Evolutionary conservation across 2,329 filamentous ascomycete genomes (phyloP), one percentile per base, ranked within the genome.

Genomic region (Xylaria sp.): DNA sequence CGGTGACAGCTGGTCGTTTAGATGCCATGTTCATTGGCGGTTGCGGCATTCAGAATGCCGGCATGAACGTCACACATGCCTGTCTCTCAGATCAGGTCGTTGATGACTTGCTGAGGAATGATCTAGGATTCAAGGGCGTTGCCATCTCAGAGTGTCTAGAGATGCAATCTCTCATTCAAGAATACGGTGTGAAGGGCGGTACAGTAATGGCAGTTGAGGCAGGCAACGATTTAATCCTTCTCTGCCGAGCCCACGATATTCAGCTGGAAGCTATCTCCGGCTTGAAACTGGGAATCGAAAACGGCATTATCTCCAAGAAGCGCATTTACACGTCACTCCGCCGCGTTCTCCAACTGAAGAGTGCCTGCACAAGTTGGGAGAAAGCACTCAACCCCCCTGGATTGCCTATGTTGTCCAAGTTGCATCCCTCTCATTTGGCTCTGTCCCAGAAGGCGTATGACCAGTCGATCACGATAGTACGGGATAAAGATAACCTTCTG

Each of bases 141-240:
- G 92, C 94, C 23, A 91, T 97, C 54, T 97, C 92, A 0, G 93
- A 97, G 71, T 97, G 93, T 66, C 77, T 97, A 6, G 93, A 97
- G 72, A 97, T 97, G 93, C 92, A 97, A 70, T 92, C 92, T 0
- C 82, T 97, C 7, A 94, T 91, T 65, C 91, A 96, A 70, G 95
- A 97, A 68, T 94, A 97, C 54, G 93, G 93, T n/a, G 92, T 99
- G 16, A 92, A 93, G 66, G 93, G 94, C 47, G 94, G 94, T 10
- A 96, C 93, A 0, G 91, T 97, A 67, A 97, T 97, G 92, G 94
- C 94, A 2, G 90, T 97, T 54, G 94, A 96, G 72, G 93, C 94
- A 37, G 94, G 94, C 11, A 97, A 94, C 71, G 94, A 99, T 73
- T 79, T 97, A 56, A 86, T 97, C 4, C 82, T 97, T 4, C 83